Conservation (phyloP, 1,139 yeast species). For the Arxiozyma bovina region DNA sequence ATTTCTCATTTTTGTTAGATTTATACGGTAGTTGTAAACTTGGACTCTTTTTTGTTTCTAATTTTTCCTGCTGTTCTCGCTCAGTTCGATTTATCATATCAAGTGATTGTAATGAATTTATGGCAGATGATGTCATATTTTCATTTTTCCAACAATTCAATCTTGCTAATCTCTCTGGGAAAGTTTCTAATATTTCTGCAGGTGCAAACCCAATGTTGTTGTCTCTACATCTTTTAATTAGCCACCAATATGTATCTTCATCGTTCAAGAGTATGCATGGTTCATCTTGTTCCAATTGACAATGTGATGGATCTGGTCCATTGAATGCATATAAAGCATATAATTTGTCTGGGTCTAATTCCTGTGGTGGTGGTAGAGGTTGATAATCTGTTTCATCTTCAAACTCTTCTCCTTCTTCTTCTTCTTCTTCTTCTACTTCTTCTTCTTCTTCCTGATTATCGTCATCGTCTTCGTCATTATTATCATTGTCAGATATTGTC, state of each 20-base stretch:
- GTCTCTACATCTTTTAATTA: slow-evolving; percentile 63
- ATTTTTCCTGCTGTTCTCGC: slow-evolving; percentile 17
- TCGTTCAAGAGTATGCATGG: slow-evolving; percentile 78
- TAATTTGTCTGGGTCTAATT: slow-evolving; percentile 72
- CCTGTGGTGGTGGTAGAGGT: slow-evolving; percentile 75
- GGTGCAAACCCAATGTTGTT: slow-evolving; percentile 88
- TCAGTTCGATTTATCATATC: slow-evolving; percentile 4
- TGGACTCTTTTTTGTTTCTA: neutral
- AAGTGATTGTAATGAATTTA: slow-evolving; percentile 5
- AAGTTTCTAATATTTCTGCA: slow-evolving; percentile 89
- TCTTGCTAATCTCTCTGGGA: slow-evolving; percentile 83
- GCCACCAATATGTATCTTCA: slow-evolving; percentile 95
- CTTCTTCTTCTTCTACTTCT: slow-evolving; percentile 8
- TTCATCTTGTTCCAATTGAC: slow-evolving; percentile 71
- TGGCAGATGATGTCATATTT: slow-evolving; percentile 35
- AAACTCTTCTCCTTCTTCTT: slow-evolving; percentile 13
- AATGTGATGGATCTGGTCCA: slow-evolving; percentile 94
- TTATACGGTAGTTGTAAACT: neutral
- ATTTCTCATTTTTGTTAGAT: slow-evolving; percentile 20
- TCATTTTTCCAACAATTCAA: slow-evolving; percentile 89
- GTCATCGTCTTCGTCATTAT: too few relatives aligned
- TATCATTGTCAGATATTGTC: neutral
- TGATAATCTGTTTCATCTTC: slow-evolving; percentile 30
- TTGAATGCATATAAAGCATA: slow-evolving; percentile 81
- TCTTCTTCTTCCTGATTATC: slow-evolving; percentile 1